These are phyloP conservation scores for Neocatenulostroma microsporum DNA, from an alignment of 2,329 filamentous ascomycete genomes.

Conservation along the genomic window DNA sequence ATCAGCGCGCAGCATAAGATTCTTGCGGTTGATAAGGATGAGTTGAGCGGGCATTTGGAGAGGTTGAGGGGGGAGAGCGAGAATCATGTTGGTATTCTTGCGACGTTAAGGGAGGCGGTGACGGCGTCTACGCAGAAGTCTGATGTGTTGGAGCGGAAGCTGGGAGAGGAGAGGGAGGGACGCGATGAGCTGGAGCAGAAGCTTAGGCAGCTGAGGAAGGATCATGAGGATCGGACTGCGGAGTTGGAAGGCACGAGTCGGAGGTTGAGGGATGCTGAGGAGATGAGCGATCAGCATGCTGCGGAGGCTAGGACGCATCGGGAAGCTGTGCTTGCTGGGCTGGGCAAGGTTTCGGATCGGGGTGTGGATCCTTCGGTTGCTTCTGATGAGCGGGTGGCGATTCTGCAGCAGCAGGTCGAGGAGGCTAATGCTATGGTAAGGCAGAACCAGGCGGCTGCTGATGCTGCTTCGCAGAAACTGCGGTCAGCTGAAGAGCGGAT, in stretches of 20 bases:
- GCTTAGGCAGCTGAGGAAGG: conserved; percentile 65
- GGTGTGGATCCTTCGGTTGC: conserved; percentile 44
- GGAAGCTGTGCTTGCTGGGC: conserved; percentile 69
- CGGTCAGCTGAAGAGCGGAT: conserved; percentile 93
- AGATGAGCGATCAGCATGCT: conserved; percentile 78
- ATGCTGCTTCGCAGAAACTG: conserved; percentile 77
- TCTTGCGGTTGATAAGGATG: conserved; percentile 77
- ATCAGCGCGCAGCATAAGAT: conserved; percentile 66
- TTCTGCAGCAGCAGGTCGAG: conserved; percentile 72
- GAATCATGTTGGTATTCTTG: conserved; percentile 63
- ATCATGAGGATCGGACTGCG: conserved; percentile 70
- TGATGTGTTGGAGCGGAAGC: conserved; percentile 65
- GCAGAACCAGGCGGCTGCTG: conserved; percentile 82
- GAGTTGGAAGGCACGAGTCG: conserved; percentile 70
- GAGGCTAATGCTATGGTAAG: conserved; percentile 71
- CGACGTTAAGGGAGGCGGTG: conserved; percentile 69
- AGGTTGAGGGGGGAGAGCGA: conserved; percentile 59
- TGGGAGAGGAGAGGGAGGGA: conserved; percentile 75
- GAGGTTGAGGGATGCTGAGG: conserved; percentile 75
- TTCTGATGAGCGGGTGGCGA: conserved; percentile 58
- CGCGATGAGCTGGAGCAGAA: conserved; percentile 70
- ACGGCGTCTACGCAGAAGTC: conserved; percentile 71
- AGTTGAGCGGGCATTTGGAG: conserved; percentile 61
- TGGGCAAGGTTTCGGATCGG: conserved; percentile 62
- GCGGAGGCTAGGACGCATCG: conserved; percentile 81